Evolutionary conservation across 2,329 filamentous ascomycete genomes (phyloP).

Genomic region (Leptographium lundbergii): DNA sequence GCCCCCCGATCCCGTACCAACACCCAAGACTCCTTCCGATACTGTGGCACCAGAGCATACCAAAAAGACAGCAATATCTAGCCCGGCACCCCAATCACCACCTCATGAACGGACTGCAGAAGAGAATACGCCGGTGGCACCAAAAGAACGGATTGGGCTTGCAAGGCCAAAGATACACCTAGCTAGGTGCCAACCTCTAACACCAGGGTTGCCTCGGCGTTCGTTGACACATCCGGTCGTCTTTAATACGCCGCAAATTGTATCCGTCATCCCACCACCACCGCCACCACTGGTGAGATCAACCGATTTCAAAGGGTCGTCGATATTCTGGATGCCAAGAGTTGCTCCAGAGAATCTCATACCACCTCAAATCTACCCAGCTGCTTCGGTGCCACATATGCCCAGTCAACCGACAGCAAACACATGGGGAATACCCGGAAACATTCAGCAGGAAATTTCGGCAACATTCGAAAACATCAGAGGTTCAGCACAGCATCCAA

Average conservation of each 20-base stretch:
- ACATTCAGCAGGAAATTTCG: neutral
- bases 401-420: neutral
- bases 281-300: slow-evolving; percentile 3
- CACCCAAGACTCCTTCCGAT: neutral
- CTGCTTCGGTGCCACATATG: neutral
- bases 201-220: neutral
- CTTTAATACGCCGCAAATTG: neutral
- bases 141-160: neutral
- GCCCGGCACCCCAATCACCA: neutral
- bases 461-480: neutral
- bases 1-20: neutral
- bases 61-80: neutral
- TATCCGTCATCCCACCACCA: slow-evolving; percentile 6
- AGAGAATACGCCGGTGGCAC: neutral
- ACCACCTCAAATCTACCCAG: neutral
- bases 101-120: neutral
- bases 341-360: neutral
- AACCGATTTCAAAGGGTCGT: neutral
- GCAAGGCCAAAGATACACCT: neutral
- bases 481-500: neutral
- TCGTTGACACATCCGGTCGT: neutral
- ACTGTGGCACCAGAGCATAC: neutral
- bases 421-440: neutral
- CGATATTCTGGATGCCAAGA: neutral
- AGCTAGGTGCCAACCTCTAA: neutral